phyloP scores from a whole-genome alignment of 2,329 filamentous ascomycete genomes.

The Colletotrichum melonis region DNA sequence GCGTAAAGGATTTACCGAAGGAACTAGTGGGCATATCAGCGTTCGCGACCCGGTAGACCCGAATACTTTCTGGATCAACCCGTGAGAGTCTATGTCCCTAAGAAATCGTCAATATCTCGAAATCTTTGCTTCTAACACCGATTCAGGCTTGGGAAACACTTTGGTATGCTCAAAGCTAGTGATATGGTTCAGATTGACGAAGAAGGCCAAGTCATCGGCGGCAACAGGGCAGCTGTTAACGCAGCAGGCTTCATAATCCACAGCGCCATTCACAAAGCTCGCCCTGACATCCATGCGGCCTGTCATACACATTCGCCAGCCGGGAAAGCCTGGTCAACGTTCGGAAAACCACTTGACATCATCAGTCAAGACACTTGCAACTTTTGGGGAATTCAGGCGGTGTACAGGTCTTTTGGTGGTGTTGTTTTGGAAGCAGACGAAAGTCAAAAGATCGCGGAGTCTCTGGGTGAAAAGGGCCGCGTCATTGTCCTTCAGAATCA shows the following conservation, averaged over 20 bases:
- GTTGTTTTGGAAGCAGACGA: slow-evolving; percentile 72
- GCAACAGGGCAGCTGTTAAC: slow-evolving; percentile 67
- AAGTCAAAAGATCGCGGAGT: slow-evolving; percentile 66
- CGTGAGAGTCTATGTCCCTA: slow-evolving; percentile 41
- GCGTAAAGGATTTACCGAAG: slow-evolving; percentile 66
- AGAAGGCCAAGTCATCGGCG: slow-evolving; percentile 68
- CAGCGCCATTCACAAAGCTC: slow-evolving; percentile 67
- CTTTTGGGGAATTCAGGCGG: slow-evolving; percentile 67
- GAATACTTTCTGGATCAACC: slow-evolving; percentile 75
- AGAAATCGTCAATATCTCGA: neutral
- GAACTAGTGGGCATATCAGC: slow-evolving; percentile 72
- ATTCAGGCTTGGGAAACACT: slow-evolving; percentile 64
- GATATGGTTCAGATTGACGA: slow-evolving; percentile 74
- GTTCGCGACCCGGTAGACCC: slow-evolving; percentile 71
- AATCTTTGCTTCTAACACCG: neutral
- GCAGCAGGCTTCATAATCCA: slow-evolving; percentile 73
- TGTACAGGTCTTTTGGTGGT: slow-evolving; percentile 71
- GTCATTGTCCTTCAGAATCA: slow-evolving; percentile 73
- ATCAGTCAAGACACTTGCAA: slow-evolving; percentile 69
- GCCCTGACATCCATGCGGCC: slow-evolving; percentile 69
- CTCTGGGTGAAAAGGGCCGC: slow-evolving; percentile 63
- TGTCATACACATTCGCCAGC: slow-evolving; percentile 70
- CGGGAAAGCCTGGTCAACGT: slow-evolving; percentile 71
- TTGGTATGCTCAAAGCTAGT: slow-evolving; percentile 68
- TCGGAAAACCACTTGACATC: slow-evolving; percentile 69